phyloP scores from a whole-genome alignment of 2,329 filamentous ascomycete species.

The Diaporthe velutina region DNA sequence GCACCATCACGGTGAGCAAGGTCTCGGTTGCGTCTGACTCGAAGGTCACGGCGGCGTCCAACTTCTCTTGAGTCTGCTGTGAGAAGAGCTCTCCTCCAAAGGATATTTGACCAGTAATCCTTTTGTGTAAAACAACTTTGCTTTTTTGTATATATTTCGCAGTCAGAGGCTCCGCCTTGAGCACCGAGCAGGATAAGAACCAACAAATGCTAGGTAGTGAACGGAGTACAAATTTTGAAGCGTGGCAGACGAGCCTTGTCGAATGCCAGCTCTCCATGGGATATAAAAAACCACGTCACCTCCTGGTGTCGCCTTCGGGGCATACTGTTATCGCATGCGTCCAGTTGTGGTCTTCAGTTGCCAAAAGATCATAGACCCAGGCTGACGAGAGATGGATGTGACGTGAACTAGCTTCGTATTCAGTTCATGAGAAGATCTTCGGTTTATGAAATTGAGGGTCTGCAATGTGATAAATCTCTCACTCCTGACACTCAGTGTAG shows the following conservation, averaged over 20 bases:
- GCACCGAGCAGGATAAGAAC: neutral
- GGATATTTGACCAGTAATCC: neutral
- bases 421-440: neutral
- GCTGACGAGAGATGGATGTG: too few species aligned
- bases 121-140: neutral
- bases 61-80: conserved; percentile 46
- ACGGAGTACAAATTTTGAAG: neutral
- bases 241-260: neutral
- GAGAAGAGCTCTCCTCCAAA: neutral
- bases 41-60: conserved; percentile 48
- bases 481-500: too few species aligned
- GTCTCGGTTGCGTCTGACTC: conserved; percentile 57
- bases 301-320: too few species aligned
- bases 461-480: too few species aligned
- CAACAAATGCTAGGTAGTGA: neutral
- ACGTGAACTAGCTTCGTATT: neutral
- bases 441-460: too few species aligned
- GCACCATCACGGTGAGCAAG: conserved; percentile 62
- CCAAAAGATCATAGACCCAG: neutral
- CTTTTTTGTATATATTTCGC: conserved; percentile 35
- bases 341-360: neutral
- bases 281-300: neutral
- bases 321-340: too few species aligned
- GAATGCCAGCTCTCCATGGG: neutral
- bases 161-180: too few species aligned